Percentiles rank a stretch among this genome's conserved stretches.
These are phyloP conservation scores for Vachellia pachyceras DNA, from an alignment of 306 rosid genomes.

Conservation along the genomic window DNA sequence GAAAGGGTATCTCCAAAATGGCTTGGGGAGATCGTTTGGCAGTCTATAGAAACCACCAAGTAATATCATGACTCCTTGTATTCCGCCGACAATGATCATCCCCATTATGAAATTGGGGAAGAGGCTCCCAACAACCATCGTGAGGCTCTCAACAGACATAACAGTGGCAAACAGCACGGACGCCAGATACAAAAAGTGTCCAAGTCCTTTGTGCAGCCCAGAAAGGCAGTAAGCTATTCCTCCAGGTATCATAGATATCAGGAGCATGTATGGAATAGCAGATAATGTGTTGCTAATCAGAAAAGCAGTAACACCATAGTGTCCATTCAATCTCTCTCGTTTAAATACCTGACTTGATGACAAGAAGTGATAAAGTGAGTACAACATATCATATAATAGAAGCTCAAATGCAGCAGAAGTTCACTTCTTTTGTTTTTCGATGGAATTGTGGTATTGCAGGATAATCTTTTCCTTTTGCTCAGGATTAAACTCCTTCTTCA, in stretches of 20 bases:
- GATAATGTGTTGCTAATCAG: constrained; percentile 64
- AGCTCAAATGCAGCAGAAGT: constrained; percentile 1
- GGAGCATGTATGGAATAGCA: constrained; percentile 57
- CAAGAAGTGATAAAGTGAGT: constrained; percentile 16
- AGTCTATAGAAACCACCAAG: constrained; percentile 52
- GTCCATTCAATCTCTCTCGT: constrained; percentile 73
- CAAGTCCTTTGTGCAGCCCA: constrained; percentile 58
- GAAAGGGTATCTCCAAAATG: constrained; percentile 54
- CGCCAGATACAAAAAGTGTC: constrained; percentile 50
- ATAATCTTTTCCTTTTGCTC: not conserved
- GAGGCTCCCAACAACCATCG: constrained; percentile 74
- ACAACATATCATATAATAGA: not conserved
- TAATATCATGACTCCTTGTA: constrained; percentile 59
- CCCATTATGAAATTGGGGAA: constrained; percentile 76
- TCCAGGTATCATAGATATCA: constrained; percentile 65
- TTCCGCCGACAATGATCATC: constrained; percentile 65
- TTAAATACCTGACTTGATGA: constrained; percentile 56
- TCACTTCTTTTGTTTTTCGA: not conserved
- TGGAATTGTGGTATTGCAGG: not conserved
- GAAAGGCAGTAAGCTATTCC: constrained; percentile 51
- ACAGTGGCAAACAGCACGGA: constrained; percentile 43
- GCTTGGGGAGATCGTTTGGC: constrained; percentile 51
- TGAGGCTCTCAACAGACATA: constrained; percentile 69
- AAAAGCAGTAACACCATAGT: constrained; percentile 61
- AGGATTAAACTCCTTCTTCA: not conserved